Evolutionary conservation across 352 stramenopile species (phyloP).

Genomic region (Phytophthora gonapodyides): DNA sequence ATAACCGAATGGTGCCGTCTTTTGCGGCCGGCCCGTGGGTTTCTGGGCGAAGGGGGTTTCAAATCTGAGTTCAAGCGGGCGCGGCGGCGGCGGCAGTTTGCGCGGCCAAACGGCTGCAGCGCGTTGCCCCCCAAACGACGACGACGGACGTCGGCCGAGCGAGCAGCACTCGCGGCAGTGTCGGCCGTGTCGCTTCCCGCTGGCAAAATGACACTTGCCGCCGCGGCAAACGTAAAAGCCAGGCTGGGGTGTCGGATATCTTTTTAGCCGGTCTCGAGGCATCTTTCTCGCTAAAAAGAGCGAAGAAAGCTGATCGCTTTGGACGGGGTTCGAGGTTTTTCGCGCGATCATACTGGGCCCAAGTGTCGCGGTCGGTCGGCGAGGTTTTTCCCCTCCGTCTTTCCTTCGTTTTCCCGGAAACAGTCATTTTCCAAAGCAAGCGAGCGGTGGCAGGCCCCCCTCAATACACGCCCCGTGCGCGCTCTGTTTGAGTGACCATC

Average conservation of each 20-base stretch:
- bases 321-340: slow-evolving; percentile 9
- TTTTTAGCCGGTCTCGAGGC: slow-evolving; percentile 35
- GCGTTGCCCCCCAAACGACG: too few relatives aligned
- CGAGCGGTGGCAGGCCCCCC: slow-evolving; percentile 47
- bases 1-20: slow-evolving; percentile 11
- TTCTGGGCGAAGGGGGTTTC: slow-evolving; percentile 23
- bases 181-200: too few relatives aligned
- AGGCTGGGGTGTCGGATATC: slow-evolving; percentile 25
- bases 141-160: too few relatives aligned
- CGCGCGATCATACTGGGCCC: too few relatives aligned
- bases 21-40: slow-evolving; percentile 15
- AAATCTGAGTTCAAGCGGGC: slow-evolving; percentile 33
- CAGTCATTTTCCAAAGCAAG: slow-evolving; percentile 64
- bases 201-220: background rate
- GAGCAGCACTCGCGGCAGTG: too few relatives aligned
- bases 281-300: slow-evolving; percentile 29
- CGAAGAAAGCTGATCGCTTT: slow-evolving; percentile 34
- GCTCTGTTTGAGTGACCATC: slow-evolving; percentile 48
- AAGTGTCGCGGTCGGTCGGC: background rate
- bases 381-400: slow-evolving; percentile 42
- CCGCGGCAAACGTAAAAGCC: slow-evolving; percentile 18
- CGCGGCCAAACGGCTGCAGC: slow-evolving; percentile 18
- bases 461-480: slow-evolving; percentile 44
- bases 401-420: slow-evolving; percentile 45
- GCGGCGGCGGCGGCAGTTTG: slow-evolving; percentile 31